Evolutionary conservation across 768 basidiomycete genomes (phyloP).

Genomic region (Suillus paluster): DNA sequence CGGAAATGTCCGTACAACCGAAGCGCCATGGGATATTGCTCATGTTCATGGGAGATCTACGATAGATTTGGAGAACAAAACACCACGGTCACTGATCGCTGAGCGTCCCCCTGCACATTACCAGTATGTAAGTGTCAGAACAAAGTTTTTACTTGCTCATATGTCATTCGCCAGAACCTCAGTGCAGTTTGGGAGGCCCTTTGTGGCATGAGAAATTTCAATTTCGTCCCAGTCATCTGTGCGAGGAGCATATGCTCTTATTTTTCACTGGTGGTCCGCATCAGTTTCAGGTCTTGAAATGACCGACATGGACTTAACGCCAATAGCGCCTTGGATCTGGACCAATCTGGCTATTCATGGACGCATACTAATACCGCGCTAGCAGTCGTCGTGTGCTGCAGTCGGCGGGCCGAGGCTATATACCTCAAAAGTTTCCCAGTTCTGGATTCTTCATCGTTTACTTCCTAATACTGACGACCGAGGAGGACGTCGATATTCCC

Average conservation of each 20-base stretch:
- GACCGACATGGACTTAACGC: conserved; percentile 11
- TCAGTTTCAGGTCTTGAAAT: not conserved
- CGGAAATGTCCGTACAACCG: conserved; percentile 10
- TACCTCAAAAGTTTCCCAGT: conserved; percentile 22
- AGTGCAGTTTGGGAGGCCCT: conserved; percentile 9
- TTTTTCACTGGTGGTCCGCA: not conserved
- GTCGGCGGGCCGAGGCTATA: conserved; percentile 24
- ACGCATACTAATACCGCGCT: conserved; percentile 16
- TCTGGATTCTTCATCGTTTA: conserved; percentile 20
- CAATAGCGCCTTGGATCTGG: conserved; percentile 14
- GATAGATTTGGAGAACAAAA: conserved; percentile 18
- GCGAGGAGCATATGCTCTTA: not conserved
- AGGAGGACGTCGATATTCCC: conserved; percentile 20
- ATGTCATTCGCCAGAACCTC: conserved; percentile 8
- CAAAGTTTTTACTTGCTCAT: conserved; percentile 7
- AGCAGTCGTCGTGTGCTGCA: conserved; percentile 20
- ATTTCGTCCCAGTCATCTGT: not conserved
- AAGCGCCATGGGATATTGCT: conserved; percentile 12
- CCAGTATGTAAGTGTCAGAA: conserved; percentile 13
- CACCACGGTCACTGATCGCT: conserved; percentile 18
- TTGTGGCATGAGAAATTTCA: conserved; percentile 29
- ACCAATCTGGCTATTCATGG: conserved; percentile 13
- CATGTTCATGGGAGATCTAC: conserved; percentile 19
- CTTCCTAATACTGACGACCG: conserved; percentile 28
- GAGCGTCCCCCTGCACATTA: conserved; percentile 21